These are phyloP conservation scores for Xerocomellus chrysenteron DNA, from an alignment of 768 basidiomycete species.

Conservation along the genomic window DNA sequence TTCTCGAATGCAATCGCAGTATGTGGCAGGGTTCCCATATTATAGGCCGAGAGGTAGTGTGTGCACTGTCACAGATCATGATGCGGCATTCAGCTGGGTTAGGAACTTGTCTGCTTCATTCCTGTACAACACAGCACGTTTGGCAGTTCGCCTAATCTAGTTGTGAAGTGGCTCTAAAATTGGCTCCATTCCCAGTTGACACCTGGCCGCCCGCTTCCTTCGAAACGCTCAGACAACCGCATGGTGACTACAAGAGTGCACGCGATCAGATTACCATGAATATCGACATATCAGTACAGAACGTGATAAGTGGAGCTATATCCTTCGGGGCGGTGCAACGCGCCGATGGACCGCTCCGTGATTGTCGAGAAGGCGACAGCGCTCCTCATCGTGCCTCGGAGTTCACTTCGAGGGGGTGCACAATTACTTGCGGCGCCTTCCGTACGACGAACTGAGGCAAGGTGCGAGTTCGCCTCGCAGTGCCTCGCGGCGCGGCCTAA, in stretches of 20 bases:
- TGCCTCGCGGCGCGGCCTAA: background rate
- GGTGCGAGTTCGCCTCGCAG: background rate
- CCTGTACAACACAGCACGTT: background rate
- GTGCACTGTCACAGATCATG: too few species aligned
- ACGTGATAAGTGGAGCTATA: slow-evolving; percentile 3
- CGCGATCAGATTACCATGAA: background rate
- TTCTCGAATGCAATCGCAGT: background rate
- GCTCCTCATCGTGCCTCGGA: background rate
- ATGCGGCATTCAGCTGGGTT: too few species aligned
- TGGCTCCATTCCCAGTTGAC: background rate
- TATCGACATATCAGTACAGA: background rate
- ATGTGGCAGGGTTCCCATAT: background rate
- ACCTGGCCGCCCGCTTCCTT: background rate
- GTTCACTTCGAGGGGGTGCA: background rate
- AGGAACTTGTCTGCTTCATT: background rate
- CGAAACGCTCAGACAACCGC: background rate
- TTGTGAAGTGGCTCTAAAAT: background rate
- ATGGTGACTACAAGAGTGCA: background rate
- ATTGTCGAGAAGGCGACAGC: slow-evolving; percentile 17
- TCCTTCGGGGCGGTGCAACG: background rate
- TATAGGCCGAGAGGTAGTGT: too few species aligned
- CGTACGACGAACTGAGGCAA: background rate
- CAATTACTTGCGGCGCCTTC: background rate
- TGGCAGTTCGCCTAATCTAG: background rate
- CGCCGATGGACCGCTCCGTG: background rate